phyloP scores from a whole-genome alignment of 305 asterid genomes.

The Coffea humblotiana region DNA sequence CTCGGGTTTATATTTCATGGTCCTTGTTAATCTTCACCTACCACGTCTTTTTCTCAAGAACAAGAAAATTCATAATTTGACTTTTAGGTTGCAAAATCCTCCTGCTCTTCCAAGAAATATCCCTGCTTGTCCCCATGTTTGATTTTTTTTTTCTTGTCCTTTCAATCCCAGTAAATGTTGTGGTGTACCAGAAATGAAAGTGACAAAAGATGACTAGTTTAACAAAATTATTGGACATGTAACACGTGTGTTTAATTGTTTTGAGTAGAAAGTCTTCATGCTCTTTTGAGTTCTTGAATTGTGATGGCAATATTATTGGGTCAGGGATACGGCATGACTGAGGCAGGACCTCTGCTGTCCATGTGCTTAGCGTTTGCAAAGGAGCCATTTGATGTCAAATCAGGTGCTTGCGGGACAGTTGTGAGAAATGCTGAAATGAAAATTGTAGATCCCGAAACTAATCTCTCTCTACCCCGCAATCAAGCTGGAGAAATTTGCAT shows the following conservation, averaged over 20 bases:
- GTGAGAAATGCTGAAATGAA: conserved; percentile 58
- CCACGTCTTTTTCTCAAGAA: not conserved
- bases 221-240: not conserved
- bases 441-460: conserved; percentile 46
- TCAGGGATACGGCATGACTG: conserved; percentile 79
- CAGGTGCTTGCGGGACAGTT: conserved; percentile 62
- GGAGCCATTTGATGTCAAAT: conserved; percentile 38
- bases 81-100: not conserved
- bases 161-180: not conserved
- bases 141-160: not conserved
- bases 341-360: conserved; percentile 52
- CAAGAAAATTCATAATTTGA: too few relatives aligned
- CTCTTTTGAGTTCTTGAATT: not conserved
- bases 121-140: not conserved
- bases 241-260: not conserved
- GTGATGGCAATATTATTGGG: not conserved
- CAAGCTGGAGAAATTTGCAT: conserved; percentile 57
- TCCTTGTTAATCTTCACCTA: not conserved
- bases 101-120: not conserved
- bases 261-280: not conserved
- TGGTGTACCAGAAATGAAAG: not conserved
- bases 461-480: conserved; percentile 43
- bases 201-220: not conserved
- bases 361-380: conserved; percentile 67
- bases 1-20: not conserved